Evolutionary conservation across 2,329 filamentous ascomycete genomes (phyloP), one percentile per base, ranked within the genome.

Genomic region (Trichoderma brevicompactum): DNA sequence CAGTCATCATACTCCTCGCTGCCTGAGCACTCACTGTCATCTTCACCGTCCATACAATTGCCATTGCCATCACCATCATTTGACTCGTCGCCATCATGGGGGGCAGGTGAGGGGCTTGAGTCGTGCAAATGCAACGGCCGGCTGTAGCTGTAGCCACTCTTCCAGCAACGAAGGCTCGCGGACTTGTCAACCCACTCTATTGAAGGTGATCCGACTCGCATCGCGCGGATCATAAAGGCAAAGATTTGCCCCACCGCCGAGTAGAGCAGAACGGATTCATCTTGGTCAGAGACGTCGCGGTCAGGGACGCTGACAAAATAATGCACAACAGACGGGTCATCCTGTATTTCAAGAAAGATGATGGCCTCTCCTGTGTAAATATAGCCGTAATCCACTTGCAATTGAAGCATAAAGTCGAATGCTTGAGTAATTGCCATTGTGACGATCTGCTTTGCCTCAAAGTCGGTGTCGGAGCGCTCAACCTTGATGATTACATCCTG

Each of bases 171-270:
- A 60, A 79, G 75, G 3, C 43, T 53, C 17, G 65, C 65, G 17
- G 73, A 65, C 10, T 65, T 66, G 49, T 77, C 69, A 62, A 75
- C 69, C 77, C 73, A 80, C 65, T 66, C 6, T 5, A 68, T 66
- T 1, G 73, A 74, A 10, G 72, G 72, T 12, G 46, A 36, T 5
- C 68, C 64, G 55, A 66, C 10, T 55, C 65, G 68, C 60, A 78
- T 67, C n/a, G 76, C 75, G 65, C 74, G 71, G 62, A 80, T 67
- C 15, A 76, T 65, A 43, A 81, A 79, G 49, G 77, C 74, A 53
- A 80, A 77, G 46, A 78, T 75, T 69, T 79, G 76, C 0, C 74
- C 74, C 50, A 77, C 73, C n/a, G 78, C 76, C 0, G 77, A 80
- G 32, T 68, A 68, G 65, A 78, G 68, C 41, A 80, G 73, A 56